Percentiles rank a stretch among this genome's conserved stretches.
Evolutionary conservation across 208 protist species (phyloP).

Genomic region (Trypanosoma platydactyli): DNA sequence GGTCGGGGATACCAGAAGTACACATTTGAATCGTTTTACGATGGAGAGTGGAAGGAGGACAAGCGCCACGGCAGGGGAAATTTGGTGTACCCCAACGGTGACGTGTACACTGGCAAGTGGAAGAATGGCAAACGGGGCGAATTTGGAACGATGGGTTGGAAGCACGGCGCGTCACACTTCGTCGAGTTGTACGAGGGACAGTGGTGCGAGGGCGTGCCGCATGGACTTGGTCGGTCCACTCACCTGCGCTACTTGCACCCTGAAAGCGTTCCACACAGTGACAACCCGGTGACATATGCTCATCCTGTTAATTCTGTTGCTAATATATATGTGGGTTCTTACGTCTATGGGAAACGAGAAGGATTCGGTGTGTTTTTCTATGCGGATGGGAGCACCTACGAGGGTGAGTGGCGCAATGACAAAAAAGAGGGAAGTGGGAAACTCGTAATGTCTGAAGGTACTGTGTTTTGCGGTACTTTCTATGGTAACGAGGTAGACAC

Average conservation of each 20-base stretch:
- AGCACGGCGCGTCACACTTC: constrained; percentile 37
- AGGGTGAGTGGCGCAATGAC: constrained; percentile 72
- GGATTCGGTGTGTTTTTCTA: constrained; percentile 83
- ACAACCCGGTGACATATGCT: constrained; percentile 35
- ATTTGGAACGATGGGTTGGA: constrained; percentile 81
- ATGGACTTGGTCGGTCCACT: constrained; percentile 69
- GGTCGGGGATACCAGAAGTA: constrained; percentile 71
- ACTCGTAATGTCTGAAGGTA: constrained; percentile 60
- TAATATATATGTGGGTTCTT: constrained; percentile 80
- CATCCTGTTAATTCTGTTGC: constrained; percentile 42
- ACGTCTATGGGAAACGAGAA: constrained; percentile 55
- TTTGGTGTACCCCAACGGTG: constrained; percentile 33
- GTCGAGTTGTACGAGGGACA: constrained; percentile 77
- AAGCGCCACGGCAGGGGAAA: constrained; percentile 46
- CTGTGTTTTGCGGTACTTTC: constrained; percentile 38
- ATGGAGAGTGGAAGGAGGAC: constrained; percentile 65
- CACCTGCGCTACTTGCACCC: constrained; percentile 41
- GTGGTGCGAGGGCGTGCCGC: constrained; percentile 61
- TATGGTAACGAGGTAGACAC: constrained; percentile 17
- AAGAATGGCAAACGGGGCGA: constrained; percentile 36
- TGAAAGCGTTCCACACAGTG: neutral
- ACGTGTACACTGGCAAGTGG: constrained; percentile 39
- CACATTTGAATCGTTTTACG: constrained; percentile 62
- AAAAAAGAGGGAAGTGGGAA: constrained; percentile 57
- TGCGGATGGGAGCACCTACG: constrained; percentile 84